A percentile compares a stretch with the other conserved stretches of the same genome.
phyloP scores from a whole-genome alignment of 805 yeast genomes.

The Wickerhamomyces ciferrii region DNA sequence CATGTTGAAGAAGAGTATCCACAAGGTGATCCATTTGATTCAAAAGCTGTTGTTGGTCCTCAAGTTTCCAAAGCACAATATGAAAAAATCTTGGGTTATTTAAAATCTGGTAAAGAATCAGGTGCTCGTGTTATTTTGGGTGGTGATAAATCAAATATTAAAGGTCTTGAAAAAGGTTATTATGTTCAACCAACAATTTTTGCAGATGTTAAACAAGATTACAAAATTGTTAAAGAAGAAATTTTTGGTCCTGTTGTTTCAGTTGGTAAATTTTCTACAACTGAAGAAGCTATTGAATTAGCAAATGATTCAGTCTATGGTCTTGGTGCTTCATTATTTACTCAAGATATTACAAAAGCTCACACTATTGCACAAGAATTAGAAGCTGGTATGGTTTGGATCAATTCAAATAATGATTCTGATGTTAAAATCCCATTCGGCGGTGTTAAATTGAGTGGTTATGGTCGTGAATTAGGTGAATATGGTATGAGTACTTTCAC shows the following conservation, averaged over 20 bases:
- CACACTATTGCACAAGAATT: constrained; percentile 34
- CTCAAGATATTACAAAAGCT: constrained; percentile 31
- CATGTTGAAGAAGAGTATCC: constrained; percentile 31
- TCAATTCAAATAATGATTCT: constrained; percentile 53
- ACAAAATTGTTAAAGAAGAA: constrained; percentile 41
- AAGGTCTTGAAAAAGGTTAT: constrained; percentile 25
- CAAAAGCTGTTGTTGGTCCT: constrained; percentile 44
- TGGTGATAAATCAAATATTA: constrained; percentile 30
- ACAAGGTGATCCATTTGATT: constrained; percentile 40
- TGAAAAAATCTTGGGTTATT: constrained; percentile 37
- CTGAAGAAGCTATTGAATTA: constrained; percentile 35
- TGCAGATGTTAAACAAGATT: constrained; percentile 34
- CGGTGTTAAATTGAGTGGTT: constrained; percentile 62
- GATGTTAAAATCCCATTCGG: constrained; percentile 61
- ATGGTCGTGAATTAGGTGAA: constrained; percentile 64
- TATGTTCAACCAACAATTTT: constrained; percentile 44
- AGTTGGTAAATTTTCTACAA: constrained; percentile 35
- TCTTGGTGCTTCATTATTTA: constrained; percentile 41
- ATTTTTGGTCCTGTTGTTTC: constrained; percentile 50
- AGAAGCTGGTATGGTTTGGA: constrained; percentile 49
- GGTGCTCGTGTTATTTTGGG: constrained; percentile 49
- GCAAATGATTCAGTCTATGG: constrained; percentile 43
- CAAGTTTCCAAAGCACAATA: constrained; percentile 49
- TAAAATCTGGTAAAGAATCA: constrained; percentile 42
- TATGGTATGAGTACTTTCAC: constrained; percentile 61